phyloP scores from a whole-genome alignment of 371 early-diverging fungal genomes.

The Apophysomyces trapeziformis region DNA sequence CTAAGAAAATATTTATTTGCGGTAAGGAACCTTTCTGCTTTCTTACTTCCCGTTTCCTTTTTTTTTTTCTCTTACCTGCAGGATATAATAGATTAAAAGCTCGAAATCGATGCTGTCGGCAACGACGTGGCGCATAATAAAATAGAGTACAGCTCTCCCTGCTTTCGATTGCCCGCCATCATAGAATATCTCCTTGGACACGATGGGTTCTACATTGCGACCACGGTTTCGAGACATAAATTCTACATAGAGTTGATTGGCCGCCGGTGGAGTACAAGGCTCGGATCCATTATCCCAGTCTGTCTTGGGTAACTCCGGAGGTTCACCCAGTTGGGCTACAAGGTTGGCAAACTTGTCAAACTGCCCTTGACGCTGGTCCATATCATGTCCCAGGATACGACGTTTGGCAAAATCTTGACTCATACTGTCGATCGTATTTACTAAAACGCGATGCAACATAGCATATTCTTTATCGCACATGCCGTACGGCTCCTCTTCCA shows the following conservation, averaged over 20 bases:
- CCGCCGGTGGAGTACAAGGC: conserved; percentile 54
- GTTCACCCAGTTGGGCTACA: conserved; percentile 85
- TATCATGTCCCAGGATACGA: conserved; percentile 35
- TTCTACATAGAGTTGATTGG: conserved; percentile 72
- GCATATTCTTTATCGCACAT: conserved; percentile 68
- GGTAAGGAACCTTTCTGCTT: neutral
- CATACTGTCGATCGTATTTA: conserved; percentile 75
- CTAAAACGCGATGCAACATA: conserved; percentile 69
- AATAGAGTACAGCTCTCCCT: conserved; percentile 82
- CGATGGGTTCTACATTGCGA: conserved; percentile 66
- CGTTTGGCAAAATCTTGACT: conserved; percentile 63
- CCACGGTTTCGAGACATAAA: conserved; percentile 81
- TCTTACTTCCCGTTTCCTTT: neutral
- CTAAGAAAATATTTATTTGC: conserved; percentile 29
- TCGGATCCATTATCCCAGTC: conserved; percentile 50
- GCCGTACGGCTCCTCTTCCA: conserved; percentile 24
- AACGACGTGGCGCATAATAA: conserved; percentile 77
- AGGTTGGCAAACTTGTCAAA: conserved; percentile 82
- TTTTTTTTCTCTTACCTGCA: conserved; percentile 61
- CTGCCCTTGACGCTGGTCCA: conserved; percentile 47
- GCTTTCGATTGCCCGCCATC: conserved; percentile 82
- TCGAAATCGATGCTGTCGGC: conserved; percentile 86
- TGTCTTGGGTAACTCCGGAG: conserved; percentile 48
- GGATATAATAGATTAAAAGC: conserved; percentile 70
- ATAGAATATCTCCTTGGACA: conserved; percentile 75